Evolutionary conservation across 1,284 basidiomycete genomes (phyloP).

Genomic region (Naganishia cerealis): DNA sequence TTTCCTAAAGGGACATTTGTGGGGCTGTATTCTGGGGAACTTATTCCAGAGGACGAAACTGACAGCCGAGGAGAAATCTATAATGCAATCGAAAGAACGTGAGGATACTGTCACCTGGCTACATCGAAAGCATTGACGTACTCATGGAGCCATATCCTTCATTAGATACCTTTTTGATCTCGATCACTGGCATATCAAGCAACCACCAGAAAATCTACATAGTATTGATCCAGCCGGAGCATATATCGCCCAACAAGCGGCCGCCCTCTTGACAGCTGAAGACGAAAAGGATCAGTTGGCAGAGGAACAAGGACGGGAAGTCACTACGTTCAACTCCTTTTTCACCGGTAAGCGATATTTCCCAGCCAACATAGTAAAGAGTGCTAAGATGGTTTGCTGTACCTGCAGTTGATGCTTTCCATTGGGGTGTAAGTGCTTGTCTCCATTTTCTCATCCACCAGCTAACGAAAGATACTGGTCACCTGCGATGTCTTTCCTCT

Average conservation of each 20-base stretch:
- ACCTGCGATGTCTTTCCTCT: slow-evolving; percentile 29
- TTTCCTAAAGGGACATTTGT: slow-evolving; percentile 72
- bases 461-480: neutral
- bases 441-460: neutral
- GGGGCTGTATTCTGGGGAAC: slow-evolving; percentile 81
- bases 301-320: slow-evolving; percentile 49
- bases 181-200: slow-evolving; percentile 68
- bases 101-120: slow-evolving; percentile 25
- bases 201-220: slow-evolving; percentile 47
- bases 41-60: slow-evolving; percentile 67
- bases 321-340: slow-evolving; percentile 43
- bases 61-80: slow-evolving; percentile 70
- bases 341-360: slow-evolving; percentile 45
- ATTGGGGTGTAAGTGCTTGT: slow-evolving; percentile 70
- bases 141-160: neutral
- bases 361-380: neutral
- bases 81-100: slow-evolving; percentile 70
- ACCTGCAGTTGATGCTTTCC: slow-evolving; percentile 72
- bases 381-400: neutral
- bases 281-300: slow-evolving; percentile 27
- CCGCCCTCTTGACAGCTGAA: slow-evolving; percentile 35
- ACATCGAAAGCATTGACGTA: neutral
- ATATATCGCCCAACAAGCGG: slow-evolving; percentile 39
- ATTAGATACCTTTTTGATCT: slow-evolving; percentile 72
- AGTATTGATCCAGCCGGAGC: slow-evolving; percentile 45